Conservation (phyloP, 1,284 basidiomycete genomes). For the Papiliotrema laurentii region DNA sequence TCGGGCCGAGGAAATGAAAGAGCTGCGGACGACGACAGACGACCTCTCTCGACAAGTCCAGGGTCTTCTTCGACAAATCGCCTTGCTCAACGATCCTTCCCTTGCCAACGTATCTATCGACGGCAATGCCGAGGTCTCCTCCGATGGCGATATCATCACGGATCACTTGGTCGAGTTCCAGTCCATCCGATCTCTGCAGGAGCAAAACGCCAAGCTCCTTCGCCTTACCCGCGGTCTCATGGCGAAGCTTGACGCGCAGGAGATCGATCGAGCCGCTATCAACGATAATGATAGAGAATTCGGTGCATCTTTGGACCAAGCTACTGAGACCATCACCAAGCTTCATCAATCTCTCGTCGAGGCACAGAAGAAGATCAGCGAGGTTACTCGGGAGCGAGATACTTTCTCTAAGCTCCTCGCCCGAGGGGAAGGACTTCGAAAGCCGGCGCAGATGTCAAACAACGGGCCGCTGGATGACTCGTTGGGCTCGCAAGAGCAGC, state of each 20-base stretch:
- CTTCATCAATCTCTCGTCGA: conserved; percentile 69
- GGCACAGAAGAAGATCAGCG: conserved; percentile 65
- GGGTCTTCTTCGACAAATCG: conserved; percentile 69
- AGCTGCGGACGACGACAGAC: conserved; percentile 70
- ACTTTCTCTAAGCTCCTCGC: conserved; percentile 70
- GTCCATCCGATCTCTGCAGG: conserved; percentile 72
- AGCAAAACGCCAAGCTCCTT: conserved; percentile 84
- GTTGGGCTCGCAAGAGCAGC: conserved; percentile 17
- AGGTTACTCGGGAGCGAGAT: conserved; percentile 82
- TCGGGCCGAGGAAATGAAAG: conserved; percentile 62
- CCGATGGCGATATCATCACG: conserved; percentile 73
- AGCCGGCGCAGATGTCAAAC: not conserved
- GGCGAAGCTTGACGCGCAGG: conserved; percentile 69
- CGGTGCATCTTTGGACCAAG: conserved; percentile 71
- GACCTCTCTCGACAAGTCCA: conserved; percentile 87
- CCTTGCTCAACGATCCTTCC: conserved; percentile 72
- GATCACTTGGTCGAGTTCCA: conserved; percentile 85
- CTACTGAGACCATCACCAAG: conserved; percentile 75
- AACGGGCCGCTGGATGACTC: conserved; percentile 19
- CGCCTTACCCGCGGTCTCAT: conserved; percentile 76
- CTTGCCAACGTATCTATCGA: conserved; percentile 69
- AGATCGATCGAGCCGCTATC: conserved; percentile 63
- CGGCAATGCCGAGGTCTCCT: conserved; percentile 46
- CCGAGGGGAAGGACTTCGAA: conserved; percentile 34
- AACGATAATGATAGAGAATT: conserved; percentile 59